Base-by-base conservation (phyloP, 768 basidiomycete species). In the Tricholoma sp. region DNA sequence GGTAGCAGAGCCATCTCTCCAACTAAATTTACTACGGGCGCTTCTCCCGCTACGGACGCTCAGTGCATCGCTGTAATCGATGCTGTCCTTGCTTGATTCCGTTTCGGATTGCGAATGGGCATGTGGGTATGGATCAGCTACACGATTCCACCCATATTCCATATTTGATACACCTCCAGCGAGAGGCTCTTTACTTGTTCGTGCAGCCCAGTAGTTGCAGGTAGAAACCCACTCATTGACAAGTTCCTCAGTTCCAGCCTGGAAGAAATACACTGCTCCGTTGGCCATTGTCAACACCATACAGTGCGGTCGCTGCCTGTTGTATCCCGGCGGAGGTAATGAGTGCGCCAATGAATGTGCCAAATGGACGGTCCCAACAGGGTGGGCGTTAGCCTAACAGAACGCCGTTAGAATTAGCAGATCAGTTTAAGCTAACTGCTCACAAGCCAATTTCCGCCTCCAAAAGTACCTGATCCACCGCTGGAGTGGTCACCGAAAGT, bases 201-300 rank as follows among this genome's bases (percentile, higher is more conserved):
- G 80, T 2, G 96, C 97, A 0, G 97, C 92, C 97, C 97, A 98
- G 69, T 99, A 99, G 75, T 98, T 99, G 82, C 96, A 98, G 0
- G 97, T 97, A 39, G 91, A 88, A 6, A 97, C 95, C 97, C 97
- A 98, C 71, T 99, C 97, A 65, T 91, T 90, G 51, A 97, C 94
- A n/a, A 99, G 83, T 63, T 98, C 96, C 66, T 97, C 96, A 3
- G 97, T 99, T 1, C 97, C 97, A 1, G 96, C 94, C 72, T 99
- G 97, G 79, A 97, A 97, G 76, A 98, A 97, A 71, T 88, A 96
- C n/a, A 94, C 89, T 2, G 87, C 92, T 9, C 94, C 94, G 62
- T 84, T 85, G 5, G 95, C 78, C 54, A 95, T 78, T 1, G 94
- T 94, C 50, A 99, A 75, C 10, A 94, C 93, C 86, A 99, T 96